Evolutionary conservation across 2,329 filamentous ascomycete genomes (phyloP), one percentile per base, ranked within the genome.

Genomic region (Colletotrichum liaoningense): DNA sequence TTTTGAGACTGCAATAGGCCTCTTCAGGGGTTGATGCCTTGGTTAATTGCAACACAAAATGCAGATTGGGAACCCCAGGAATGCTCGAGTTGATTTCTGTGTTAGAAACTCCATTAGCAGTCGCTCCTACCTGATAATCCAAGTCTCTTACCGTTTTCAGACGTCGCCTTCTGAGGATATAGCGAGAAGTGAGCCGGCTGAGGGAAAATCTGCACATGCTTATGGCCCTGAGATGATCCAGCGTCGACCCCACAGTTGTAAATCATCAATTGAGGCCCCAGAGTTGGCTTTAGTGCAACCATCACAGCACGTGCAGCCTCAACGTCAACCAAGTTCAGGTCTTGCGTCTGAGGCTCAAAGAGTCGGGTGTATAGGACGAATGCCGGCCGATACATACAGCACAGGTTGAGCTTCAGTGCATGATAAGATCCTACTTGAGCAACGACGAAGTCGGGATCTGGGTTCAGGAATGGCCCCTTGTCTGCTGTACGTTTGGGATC

Each of bases 171-270:
- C 2, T 49, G 42, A 9, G 42, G 42, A 49, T 49, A 49, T 0
- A 49, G 19, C 0, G 6, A 0, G 0, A n/a, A 19, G 6, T 9
- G 2, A 49, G 42, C 4, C 0, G 42, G 42, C 42, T 11, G 42
- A n/a, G 19, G 42, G 1, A 49, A 49, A n/a, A n/a, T 49, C 8
- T 49, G 42, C 19, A 49, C 0, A 9, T 49, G 42, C 7, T 49
- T 49, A 8, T 49, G 42, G 0, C 42, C 42, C 42, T 49, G 42
- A 4, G 42, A 49, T 5, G 42, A 49, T 49, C 42, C 42, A 7
- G 42, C 42, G 0, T 49, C 42, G 42, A 49, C 42, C 0, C 42
- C 42, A 4, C 42, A 49, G 3, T 49, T 49, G 0, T n/a, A 49
- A 4, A 49, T 49, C 42, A 49, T 49, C 42, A 49, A 0, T 49